Percentiles rank a stretch among this genome's conserved stretches.
These are phyloP conservation scores for Nicotiana tomentosiformis DNA, from an alignment of 257 asterid species.

Conservation along the genomic window DNA sequence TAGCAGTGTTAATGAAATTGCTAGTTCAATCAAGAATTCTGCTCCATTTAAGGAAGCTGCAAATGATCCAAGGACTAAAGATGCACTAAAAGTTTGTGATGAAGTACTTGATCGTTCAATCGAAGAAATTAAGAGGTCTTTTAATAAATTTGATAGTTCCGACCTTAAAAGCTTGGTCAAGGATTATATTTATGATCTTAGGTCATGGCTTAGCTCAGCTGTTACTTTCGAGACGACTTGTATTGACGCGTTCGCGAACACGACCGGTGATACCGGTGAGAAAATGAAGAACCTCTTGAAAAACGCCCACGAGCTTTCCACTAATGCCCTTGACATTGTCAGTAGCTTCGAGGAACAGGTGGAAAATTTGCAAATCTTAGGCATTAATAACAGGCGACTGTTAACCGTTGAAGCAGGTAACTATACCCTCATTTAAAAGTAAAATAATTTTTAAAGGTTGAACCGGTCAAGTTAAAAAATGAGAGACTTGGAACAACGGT, in stretches of 20 bases:
- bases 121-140: slow-evolving; percentile 14
- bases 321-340: slow-evolving; percentile 27
- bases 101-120: slow-evolving; percentile 12
- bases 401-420: not conserved
- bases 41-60: slow-evolving; percentile 11
- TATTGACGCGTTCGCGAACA: slow-evolving; percentile 23
- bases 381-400: not conserved
- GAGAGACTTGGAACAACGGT: no score
- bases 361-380: not conserved
- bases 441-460: not conserved
- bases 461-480: no score
- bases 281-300: slow-evolving; percentile 21
- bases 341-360: not conserved
- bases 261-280: slow-evolving; percentile 24
- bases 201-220: slow-evolving; percentile 28
- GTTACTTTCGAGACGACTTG: slow-evolving; percentile 22
- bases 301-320: slow-evolving; percentile 14
- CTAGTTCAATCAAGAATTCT: slow-evolving; percentile 13
- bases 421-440: not conserved
- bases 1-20: not conserved
- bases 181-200: slow-evolving; percentile 12
- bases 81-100: slow-evolving; percentile 21
- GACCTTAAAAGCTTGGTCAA: not conserved
- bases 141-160: not conserved
- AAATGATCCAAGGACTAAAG: slow-evolving; percentile 21